Evolutionary conservation across 345 rosid genomes (phyloP).

Genomic region (Raphanus raphanistrum): DNA sequence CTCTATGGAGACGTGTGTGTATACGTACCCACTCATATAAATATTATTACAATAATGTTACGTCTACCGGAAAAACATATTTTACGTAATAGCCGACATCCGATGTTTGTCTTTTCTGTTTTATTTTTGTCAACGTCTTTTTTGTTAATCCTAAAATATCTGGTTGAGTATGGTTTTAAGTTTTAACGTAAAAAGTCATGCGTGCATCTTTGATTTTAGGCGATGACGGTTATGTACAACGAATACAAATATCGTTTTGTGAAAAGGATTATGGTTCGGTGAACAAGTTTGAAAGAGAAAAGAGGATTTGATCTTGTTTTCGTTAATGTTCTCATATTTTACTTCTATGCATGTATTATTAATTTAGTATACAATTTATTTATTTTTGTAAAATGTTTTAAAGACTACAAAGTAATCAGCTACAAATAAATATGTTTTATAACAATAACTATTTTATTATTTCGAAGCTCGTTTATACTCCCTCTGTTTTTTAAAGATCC

Average conservation of each 20-base stretch:
- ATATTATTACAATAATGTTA: background rate
- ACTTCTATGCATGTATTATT: background rate
- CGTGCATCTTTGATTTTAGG: background rate
- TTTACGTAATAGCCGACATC: background rate
- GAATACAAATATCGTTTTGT: background rate
- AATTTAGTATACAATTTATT: background rate
- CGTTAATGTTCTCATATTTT: background rate
- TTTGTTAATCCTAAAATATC: background rate
- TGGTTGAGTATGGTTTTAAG: background rate
- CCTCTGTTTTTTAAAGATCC: too few species aligned
- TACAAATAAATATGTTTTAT: background rate
- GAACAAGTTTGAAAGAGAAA: background rate
- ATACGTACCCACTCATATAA: slow-evolving; percentile 14
- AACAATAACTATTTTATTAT: background rate
- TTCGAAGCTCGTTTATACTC: background rate
- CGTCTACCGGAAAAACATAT: background rate
- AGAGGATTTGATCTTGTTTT: background rate
- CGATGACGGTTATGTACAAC: background rate
- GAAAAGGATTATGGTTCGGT: background rate
- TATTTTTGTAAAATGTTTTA: background rate
- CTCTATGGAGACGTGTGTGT: background rate
- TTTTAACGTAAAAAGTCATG: background rate
- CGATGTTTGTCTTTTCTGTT: background rate
- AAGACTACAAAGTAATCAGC: background rate
- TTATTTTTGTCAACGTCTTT: background rate